Evolutionary conservation across 768 basidiomycete genomes (phyloP), one percentile per base, ranked within the genome.

Genomic region (Trametes maxima): DNA sequence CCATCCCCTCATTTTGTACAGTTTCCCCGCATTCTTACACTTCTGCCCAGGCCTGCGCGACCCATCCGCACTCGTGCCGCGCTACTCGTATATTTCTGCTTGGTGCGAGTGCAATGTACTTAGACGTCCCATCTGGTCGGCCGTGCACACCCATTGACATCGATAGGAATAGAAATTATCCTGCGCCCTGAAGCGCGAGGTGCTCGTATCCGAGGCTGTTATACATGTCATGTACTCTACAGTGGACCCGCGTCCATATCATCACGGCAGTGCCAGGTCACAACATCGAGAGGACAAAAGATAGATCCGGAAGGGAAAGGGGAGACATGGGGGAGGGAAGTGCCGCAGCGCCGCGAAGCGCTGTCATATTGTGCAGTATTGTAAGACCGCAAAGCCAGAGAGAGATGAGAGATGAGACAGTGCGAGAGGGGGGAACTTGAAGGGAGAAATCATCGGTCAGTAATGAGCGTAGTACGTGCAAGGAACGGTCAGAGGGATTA

Each of bases 171-270:
- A 66, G 58, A 63, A 40, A 66, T 63, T 66, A 66, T 53, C 65
- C 65, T 58, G 62, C 46, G 14, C 54, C 37, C 61, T 13, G 53
- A 43, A 33, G 58, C 58, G 49, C 51, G 61, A 60, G 61, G 61
- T 60, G 61, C 62, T 51, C 65, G 52, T 63, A 65, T 57, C 57
- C 62, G 59, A 51, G 58, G 47, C 48, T 60, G 65, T 66, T 66
- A 66, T 67, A 67, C 65, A 67, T 61, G 57, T 45, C 55, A 47
- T 66, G 65, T 64, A 63, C 52, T 62, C 57, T 67, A 67, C 62
- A 67, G 24, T 25, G 56, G 57, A 52, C 58, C 48, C 25, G 25
- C 8, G 55, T 37, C 55, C 46, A 54, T n/a, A 22, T 59, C 57
- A 25, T 59, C 51, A 55, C 11, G 36, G 43, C 42, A 44, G 48